Evolutionary conservation across 2,329 filamentous ascomycete genomes (phyloP).

Genomic region (Fusarium decemcellulare): DNA sequence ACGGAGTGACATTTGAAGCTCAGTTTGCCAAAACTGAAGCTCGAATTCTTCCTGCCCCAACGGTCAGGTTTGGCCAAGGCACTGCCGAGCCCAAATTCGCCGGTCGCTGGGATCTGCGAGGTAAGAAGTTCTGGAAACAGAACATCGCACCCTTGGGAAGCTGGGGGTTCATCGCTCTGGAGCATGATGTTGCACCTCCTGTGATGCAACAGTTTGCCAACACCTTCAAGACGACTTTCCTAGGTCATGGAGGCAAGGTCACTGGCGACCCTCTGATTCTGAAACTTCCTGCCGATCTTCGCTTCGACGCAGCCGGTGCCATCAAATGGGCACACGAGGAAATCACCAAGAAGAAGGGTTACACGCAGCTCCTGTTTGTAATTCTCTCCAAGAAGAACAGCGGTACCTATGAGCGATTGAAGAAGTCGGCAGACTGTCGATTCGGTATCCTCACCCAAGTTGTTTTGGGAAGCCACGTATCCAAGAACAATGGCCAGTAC

Average conservation of each 20-base stretch:
- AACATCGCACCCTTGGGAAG: slow-evolving; percentile 74
- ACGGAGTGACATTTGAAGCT: slow-evolving; percentile 78
- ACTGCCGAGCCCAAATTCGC: slow-evolving; percentile 72
- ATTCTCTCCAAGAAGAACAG: slow-evolving; percentile 80
- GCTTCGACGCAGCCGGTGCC: slow-evolving; percentile 64
- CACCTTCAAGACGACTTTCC: slow-evolving; percentile 62
- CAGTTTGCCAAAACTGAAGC: slow-evolving; percentile 78
- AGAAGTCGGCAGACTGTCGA: slow-evolving; percentile 89
- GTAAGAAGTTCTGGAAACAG: slow-evolving; percentile 78
- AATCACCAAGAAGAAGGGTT: slow-evolving; percentile 66
- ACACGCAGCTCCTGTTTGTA: slow-evolving; percentile 85
- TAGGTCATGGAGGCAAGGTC: slow-evolving; percentile 65
- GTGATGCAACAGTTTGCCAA: slow-evolving; percentile 50
- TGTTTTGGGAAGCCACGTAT: slow-evolving; percentile 78
- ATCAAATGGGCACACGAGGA: slow-evolving; percentile 60
- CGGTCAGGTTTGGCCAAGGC: slow-evolving; percentile 75
- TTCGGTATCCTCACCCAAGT: slow-evolving; percentile 89
- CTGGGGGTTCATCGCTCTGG: slow-evolving; percentile 83
- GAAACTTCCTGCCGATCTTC: slow-evolving; percentile 48
- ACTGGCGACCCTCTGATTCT: slow-evolving; percentile 52
- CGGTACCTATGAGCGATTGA: slow-evolving; percentile 85
- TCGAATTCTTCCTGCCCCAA: slow-evolving; percentile 78
- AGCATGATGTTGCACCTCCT: slow-evolving; percentile 63
- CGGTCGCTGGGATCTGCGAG: slow-evolving; percentile 91
- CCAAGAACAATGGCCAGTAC: slow-evolving; percentile 83